phyloP scores from a whole-genome alignment of 1,284 basidiomycete species.

The Cryptococcus neoformans region DNA sequence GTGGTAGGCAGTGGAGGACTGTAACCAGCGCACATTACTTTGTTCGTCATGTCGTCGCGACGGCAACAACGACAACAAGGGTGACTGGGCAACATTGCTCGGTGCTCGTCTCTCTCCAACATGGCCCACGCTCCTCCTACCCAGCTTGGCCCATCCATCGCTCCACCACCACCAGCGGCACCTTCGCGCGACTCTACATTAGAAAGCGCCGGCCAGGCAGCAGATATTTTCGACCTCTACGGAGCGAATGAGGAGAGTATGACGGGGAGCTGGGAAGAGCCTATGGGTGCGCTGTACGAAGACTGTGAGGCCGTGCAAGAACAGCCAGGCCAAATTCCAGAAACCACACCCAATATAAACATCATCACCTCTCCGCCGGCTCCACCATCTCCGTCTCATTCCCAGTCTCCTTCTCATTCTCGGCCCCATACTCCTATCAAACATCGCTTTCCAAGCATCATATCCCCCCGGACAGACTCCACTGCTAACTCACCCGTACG shows the following conservation, averaged over 20 bases:
- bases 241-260: constrained; percentile 4
- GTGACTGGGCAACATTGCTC: too few relatives aligned
- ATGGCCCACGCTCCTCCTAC: too few relatives aligned
- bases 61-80: too few relatives aligned
- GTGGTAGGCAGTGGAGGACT: too few relatives aligned
- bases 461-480: not conserved
- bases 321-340: not conserved
- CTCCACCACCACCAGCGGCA: too few relatives aligned
- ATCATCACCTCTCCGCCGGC: not conserved
- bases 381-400: not conserved
- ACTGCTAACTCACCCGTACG: constrained; percentile 8
- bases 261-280: constrained; percentile 12
- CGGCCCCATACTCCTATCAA: not conserved
- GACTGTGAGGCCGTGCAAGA: too few relatives aligned
- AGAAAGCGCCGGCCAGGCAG: constrained; percentile 22
- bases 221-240: constrained; percentile 23
- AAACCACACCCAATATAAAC: constrained; percentile 3
- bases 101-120: too few relatives aligned
- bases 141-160: too few relatives aligned
- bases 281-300: constrained; percentile 2
- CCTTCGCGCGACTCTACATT: constrained; percentile 17
- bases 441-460: not conserved
- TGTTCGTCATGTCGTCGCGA: too few relatives aligned
- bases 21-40: too few relatives aligned
- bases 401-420: not conserved